phyloP scores from a whole-genome alignment of 2,329 filamentous ascomycete genomes.

The Zasmidium angulare region DNA sequence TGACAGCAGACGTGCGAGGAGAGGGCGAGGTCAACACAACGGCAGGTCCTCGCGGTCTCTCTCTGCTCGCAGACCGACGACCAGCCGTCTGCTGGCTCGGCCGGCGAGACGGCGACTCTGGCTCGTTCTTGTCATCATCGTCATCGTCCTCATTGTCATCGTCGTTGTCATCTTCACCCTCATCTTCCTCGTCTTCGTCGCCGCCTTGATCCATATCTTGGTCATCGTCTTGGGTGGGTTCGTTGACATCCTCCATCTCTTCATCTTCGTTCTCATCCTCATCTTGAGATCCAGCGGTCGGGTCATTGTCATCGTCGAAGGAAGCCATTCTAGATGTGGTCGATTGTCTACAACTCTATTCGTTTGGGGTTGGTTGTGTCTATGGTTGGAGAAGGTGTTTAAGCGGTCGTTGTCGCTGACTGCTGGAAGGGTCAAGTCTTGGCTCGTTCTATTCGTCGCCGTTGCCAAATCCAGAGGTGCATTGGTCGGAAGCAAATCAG shows the following conservation, averaged over 20 bases:
- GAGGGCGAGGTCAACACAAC: slow-evolving; percentile 51
- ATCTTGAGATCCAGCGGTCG: slow-evolving; percentile 37
- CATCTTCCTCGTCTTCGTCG: slow-evolving; percentile 42
- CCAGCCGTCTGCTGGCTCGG: slow-evolving; percentile 25
- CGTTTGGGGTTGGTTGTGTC: neutral
- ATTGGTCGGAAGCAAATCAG: neutral
- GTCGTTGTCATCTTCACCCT: slow-evolving; percentile 40
- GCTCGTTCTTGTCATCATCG: slow-evolving; percentile 43
- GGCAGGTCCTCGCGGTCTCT: slow-evolving; percentile 41
- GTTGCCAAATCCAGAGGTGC: slow-evolving; percentile 9
- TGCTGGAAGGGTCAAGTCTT: slow-evolving; percentile 5
- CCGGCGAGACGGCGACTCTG: slow-evolving; percentile 46
- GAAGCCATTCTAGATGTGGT: slow-evolving; percentile 34
- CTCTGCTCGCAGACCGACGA: slow-evolving; percentile 6
- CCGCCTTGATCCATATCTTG: slow-evolving; percentile 37
- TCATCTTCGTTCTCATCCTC: slow-evolving; percentile 49
- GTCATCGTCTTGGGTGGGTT: slow-evolving; percentile 38
- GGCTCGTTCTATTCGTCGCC: slow-evolving; percentile 8
- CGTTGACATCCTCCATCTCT: slow-evolving; percentile 45
- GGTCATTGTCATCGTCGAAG: slow-evolving; percentile 48
- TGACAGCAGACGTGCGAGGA: slow-evolving; percentile 34
- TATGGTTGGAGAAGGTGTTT: neutral
- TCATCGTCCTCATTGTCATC: slow-evolving; percentile 36
- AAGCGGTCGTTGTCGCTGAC: neutral
- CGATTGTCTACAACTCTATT: neutral